Evolutionary conservation across 441 rosid species (phyloP), one percentile per base, ranked within the genome.

Genomic region (Daphne laureola): DNA sequence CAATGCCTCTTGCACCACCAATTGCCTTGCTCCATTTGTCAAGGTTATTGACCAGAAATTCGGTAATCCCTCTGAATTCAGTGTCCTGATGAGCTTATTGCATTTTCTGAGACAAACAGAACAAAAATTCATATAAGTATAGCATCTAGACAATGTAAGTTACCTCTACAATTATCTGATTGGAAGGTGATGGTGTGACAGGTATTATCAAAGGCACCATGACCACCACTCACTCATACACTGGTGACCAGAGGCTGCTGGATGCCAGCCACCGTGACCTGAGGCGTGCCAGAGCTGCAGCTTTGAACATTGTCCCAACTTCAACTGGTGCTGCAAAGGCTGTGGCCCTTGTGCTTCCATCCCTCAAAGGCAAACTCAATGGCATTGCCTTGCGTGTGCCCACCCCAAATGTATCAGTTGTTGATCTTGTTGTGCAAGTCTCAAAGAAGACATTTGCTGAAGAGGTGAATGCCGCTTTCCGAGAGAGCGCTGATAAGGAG

Each of bases 261-360:
- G 98, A 91, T 18, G 98, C 98, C 0, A 91, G 96, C 66, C 98
- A 91, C 78, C 95, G 96, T 54, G 98, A 87, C 73, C 74, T 91
- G 18, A 76, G 98, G 67, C 84, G 98, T 50, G 98, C 98, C 65
- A 65, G 96, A 59, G 96, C 96, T 13, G 98, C 95, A 4, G 98
- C 98, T 25, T 81, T 87, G 12, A 91, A 91, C 78, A 91, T 87
- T 14, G 96, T 91, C 21, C 98, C 98, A 2, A 91, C 95, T 8
- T 87, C 95, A 53, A 87, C 98, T 8, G 95, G 98, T 16, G 98
- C 98, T 2, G 98, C 98, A 23, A 91, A 87, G 78, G 95, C 96
- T 0, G 98, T 91, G 63, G 96, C 95, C 43, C 93, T 91, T 0
- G 98, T 91, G 55, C 93, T 91, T 5, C 98, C 98, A 17, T 58